These are phyloP conservation scores for Oxyria digyna DNA, from an alignment of 148 eudicot genomes.

Conservation along the genomic window DNA sequence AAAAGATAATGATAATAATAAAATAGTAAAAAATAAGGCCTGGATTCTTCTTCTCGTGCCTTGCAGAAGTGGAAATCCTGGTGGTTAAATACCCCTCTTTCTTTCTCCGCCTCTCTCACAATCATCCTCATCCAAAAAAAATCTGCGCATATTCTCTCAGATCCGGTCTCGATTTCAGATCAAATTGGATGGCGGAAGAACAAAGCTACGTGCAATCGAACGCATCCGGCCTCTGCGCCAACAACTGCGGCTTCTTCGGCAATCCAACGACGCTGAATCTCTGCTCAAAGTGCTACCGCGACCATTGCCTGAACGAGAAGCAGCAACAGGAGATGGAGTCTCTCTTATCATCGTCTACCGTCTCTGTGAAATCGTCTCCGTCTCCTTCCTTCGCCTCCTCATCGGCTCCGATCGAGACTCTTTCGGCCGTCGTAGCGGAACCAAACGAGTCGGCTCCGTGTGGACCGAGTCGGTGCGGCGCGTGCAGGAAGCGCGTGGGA, in stretches of 20 bases:
- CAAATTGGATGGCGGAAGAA: slow-evolving; percentile 5
- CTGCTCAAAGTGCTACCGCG: slow-evolving; percentile 37
- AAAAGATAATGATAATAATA: background rate
- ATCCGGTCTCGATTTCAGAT: background rate
- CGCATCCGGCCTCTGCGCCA: slow-evolving; percentile 22
- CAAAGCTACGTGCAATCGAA: slow-evolving; percentile 9
- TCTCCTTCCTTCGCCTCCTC: background rate
- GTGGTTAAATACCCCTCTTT: background rate
- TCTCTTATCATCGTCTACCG: background rate
- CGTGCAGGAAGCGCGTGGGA: slow-evolving; percentile 42
- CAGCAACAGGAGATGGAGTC: slow-evolving; percentile 13
- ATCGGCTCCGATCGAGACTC: background rate
- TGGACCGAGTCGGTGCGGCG: slow-evolving; percentile 26
- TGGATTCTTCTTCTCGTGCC: background rate
- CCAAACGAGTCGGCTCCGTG: background rate
- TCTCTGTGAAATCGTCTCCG: background rate
- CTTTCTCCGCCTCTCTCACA: background rate
- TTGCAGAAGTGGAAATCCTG: background rate
- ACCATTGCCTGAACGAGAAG: slow-evolving; percentile 16
- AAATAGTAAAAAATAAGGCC: background rate
- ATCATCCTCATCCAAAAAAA: no score
- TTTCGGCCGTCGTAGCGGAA: background rate
- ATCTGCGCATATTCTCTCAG: background rate
- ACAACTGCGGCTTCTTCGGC: slow-evolving; percentile 40
- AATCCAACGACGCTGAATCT: slow-evolving; percentile 21